These are phyloP conservation scores for Bertia moriformis DNA, from an alignment of 2,329 filamentous ascomycete genomes.

Conservation along the genomic window DNA sequence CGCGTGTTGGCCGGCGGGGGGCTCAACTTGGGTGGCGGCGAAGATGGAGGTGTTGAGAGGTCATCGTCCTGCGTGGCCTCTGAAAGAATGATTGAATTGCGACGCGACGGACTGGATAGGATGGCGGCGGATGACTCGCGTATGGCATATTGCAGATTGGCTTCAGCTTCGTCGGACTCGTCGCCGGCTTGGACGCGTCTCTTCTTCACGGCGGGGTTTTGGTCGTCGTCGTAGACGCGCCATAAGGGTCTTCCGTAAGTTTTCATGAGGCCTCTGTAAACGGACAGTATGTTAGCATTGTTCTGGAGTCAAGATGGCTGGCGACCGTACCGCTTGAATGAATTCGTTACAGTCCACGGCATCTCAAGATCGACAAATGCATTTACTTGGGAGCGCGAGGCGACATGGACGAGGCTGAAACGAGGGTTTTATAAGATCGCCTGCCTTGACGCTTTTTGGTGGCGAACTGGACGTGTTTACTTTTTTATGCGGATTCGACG, in stretches of 20 bases:
- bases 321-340: constrained; percentile 26
- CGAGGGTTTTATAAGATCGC: no score
- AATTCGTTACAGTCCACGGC: constrained; percentile 33
- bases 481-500: no score
- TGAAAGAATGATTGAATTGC: constrained; percentile 25
- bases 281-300: constrained; percentile 4
- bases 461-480: no score
- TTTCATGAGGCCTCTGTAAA: constrained; percentile 25
- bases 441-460: no score
- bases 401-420: no score
- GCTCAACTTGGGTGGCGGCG: constrained; percentile 25
- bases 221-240: constrained; percentile 28
- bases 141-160: constrained; percentile 28
- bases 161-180: constrained; percentile 23
- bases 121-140: constrained; percentile 24
- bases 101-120: constrained; percentile 27
- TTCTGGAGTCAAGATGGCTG: constrained; percentile 4
- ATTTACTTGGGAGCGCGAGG: no score
- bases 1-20: constrained; percentile 24
- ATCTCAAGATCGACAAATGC: no score
- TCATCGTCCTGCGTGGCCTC: constrained; percentile 22
- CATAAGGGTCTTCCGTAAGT: constrained; percentile 29
- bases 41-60: constrained; percentile 34
- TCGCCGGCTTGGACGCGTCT: constrained; percentile 18
- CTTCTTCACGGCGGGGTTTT: constrained; percentile 23